Evolutionary conservation across 176 grass and related monocot species (phyloP).

Genomic region (Bromus sterilis): DNA sequence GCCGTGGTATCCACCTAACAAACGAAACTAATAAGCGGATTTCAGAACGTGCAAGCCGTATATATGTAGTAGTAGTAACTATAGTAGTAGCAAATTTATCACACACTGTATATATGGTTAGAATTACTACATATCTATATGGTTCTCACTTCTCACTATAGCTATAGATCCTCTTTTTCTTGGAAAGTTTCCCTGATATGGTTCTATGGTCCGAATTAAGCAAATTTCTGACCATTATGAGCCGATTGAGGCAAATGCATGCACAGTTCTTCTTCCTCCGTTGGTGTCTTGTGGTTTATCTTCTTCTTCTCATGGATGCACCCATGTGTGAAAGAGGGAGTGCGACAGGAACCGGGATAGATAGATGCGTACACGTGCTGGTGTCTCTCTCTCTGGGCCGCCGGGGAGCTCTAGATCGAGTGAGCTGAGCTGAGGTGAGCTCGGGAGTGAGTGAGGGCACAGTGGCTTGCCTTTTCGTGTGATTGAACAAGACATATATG

Average conservation of each 20-base stretch:
- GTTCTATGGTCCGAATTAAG: not conserved
- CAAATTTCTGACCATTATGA: not conserved
- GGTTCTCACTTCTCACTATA: too few relatives aligned
- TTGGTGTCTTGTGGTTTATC: not conserved
- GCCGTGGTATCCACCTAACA: not conserved
- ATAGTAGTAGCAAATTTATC: not conserved
- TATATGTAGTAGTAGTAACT: too few relatives aligned
- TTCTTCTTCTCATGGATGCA: not conserved
- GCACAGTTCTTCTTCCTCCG: not conserved
- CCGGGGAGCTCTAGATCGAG: not conserved
- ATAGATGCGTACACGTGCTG: constrained; percentile 21
- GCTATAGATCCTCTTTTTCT: too few relatives aligned
- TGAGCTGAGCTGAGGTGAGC: not conserved
- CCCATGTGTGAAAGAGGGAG: not conserved
- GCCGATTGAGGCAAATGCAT: not conserved
- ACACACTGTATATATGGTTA: too few relatives aligned
- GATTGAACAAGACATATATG: constrained; percentile 44
- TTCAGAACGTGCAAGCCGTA: not conserved
- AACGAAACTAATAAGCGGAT: too few relatives aligned
- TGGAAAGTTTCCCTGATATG: too few relatives aligned
- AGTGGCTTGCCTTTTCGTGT: constrained; percentile 24
- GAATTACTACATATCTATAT: too few relatives aligned
- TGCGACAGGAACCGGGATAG: not conserved
- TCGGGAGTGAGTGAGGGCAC: not conserved
- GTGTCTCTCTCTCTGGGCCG: constrained; percentile 4